Evolutionary conservation across 2,329 filamentous ascomycete species (phyloP), one percentile per base, ranked within the genome.

Genomic region (Sclerotiophoma versabilis): DNA sequence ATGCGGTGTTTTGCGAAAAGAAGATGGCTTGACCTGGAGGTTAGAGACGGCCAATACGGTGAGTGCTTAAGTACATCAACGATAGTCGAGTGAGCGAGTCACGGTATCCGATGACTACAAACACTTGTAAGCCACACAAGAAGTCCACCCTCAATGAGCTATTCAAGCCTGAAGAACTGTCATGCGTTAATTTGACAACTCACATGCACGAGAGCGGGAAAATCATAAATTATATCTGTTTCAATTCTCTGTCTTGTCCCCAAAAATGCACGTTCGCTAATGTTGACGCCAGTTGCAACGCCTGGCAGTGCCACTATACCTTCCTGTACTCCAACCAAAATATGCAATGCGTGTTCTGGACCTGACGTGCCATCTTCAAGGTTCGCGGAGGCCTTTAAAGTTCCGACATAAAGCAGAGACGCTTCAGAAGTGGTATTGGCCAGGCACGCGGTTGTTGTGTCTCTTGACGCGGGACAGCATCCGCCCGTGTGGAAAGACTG

Each of bases 201-300:
- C n/a, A n/a, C n/a, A n/a, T n/a, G n/a, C n/a, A n/a, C n/a, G n/a
- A n/a, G n/a, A n/a, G n/a, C n/a, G n/a, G n/a, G n/a, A n/a, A 37
- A 14, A 34, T 34, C 8, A 10, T 19, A 34, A 19, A 19, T 29
- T 9, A 22, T 25, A 14, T 55, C 27, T 44, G 49, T 37, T 54
- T 53, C 47, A 38, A 45, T 49, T 44, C 39, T 49, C 34, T 49
- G 39, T 29, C 15, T n/a, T 30, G 14, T 29, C 42, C 44, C 26
- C 15, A 26, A 23, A 45, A 57, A 60, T 53, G 53, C 57, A 45
- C 48, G 45, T 19, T 54, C 46, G 56, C 60, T 61, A 59, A 63
- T 49, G 53, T 55, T 56, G 46, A 59, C 45, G 34, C 51, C 48
- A 49, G 11, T 34, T 29, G 50, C 29, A 58, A 63, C 58, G 54